Percentiles rank a stretch among this genome's conserved stretches.
phyloP scores from a whole-genome alignment of 306 rosid species.

The Quercus wislizeni region DNA sequence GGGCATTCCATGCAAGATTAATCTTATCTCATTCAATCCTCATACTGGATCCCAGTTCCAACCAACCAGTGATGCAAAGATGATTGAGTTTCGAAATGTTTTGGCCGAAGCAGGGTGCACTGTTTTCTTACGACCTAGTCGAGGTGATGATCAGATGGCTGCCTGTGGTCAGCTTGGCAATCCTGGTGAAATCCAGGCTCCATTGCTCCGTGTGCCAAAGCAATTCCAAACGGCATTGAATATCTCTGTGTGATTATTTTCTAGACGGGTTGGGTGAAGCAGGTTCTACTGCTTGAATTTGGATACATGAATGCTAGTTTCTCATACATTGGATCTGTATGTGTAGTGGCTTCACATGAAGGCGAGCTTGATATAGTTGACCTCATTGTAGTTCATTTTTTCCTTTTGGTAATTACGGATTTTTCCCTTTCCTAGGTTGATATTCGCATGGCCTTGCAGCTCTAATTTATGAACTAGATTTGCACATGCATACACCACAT shows the following conservation, averaged over 20 bases:
- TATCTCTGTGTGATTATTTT: slow-evolving; percentile 31
- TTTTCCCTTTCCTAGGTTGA: background rate
- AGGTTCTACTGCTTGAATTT: background rate
- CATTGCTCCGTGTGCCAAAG: slow-evolving; percentile 71
- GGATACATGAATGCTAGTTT: background rate
- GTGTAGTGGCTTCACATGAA: background rate
- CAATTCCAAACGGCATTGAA: slow-evolving; percentile 59
- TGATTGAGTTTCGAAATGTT: slow-evolving; percentile 69
- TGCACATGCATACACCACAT: background rate
- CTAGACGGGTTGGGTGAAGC: background rate
- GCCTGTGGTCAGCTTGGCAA: slow-evolving; percentile 96
- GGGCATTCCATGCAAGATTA: slow-evolving; percentile 95
- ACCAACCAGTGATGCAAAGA: slow-evolving; percentile 74
- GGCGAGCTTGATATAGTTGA: background rate
- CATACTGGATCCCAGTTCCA: slow-evolving; percentile 79
- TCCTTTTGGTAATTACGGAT: background rate
- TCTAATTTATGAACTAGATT: background rate
- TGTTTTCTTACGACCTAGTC: slow-evolving; percentile 69
- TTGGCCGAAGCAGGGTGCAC: slow-evolving; percentile 62
- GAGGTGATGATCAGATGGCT: slow-evolving; percentile 98
- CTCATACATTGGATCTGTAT: background rate
- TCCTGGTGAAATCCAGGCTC: slow-evolving; percentile 72
- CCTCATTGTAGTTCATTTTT: background rate
- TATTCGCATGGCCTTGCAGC: background rate
- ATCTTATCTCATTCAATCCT: slow-evolving; percentile 83